Evolutionary conservation across 2,329 filamentous ascomycete genomes (phyloP).

Genomic region (Aaosphaeria arxii): DNA sequence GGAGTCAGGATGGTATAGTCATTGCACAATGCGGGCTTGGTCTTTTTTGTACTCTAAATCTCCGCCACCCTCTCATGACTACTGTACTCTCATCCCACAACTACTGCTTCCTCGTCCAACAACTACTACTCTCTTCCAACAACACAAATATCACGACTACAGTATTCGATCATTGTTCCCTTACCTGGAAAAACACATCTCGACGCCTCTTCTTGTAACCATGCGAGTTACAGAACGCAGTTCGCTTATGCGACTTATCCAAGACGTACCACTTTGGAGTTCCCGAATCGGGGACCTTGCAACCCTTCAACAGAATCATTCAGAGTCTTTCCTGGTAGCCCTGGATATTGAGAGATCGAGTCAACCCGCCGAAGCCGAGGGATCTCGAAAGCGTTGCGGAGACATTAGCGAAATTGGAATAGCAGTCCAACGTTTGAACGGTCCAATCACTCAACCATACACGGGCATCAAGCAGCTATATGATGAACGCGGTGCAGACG

Average conservation of each 20-base stretch:
- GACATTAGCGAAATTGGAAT: background rate
- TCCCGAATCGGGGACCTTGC: background rate
- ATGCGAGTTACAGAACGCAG: background rate
- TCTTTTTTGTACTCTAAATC: no score
- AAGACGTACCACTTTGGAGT: background rate
- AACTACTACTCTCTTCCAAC: background rate
- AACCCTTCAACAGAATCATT: background rate
- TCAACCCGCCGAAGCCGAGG: no score
- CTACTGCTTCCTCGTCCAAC: background rate
- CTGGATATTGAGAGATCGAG: background rate
- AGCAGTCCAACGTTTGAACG: background rate
- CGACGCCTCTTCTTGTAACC: background rate
- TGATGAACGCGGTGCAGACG: background rate
- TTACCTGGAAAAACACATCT: background rate
- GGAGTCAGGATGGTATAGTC: no score
- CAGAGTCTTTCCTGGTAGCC: background rate
- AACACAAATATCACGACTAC: background rate
- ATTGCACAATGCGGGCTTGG: no score
- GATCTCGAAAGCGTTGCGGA: background rate
- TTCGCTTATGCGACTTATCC: background rate
- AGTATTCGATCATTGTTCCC: background rate
- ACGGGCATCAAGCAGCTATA: background rate
- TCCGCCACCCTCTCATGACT: no score
- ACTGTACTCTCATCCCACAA: background rate
- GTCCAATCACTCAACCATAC: background rate